Percentiles rank a stretch among this genome's conserved stretches.
Evolutionary conservation across 805 yeast species (phyloP).

Genomic region (Candida taoyuanica): DNA sequence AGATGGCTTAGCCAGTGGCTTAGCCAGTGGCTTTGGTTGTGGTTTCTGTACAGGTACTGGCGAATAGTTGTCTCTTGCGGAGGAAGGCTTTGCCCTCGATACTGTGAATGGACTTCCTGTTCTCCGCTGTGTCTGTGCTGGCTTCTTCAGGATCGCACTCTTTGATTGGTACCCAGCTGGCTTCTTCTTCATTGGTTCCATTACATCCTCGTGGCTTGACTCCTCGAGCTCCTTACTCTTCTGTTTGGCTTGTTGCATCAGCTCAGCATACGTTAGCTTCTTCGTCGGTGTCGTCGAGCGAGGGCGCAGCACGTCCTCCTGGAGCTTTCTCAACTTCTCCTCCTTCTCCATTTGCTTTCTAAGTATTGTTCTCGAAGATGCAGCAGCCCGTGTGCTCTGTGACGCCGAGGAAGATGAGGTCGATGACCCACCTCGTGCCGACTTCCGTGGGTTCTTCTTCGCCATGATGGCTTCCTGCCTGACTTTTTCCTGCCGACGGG

Average conservation of each 20-base stretch:
- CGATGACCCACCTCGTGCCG: not conserved
- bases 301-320: not conserved
- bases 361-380: constrained; percentile 14
- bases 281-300: constrained; percentile 27
- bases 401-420: not conserved
- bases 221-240: constrained; percentile 22
- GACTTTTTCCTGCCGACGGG: constrained; percentile 49
- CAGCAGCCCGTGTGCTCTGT: constrained; percentile 1
- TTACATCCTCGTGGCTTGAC: not conserved
- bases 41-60: not conserved
- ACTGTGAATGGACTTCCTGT: not conserved
- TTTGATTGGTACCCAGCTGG: constrained; percentile 16
- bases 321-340: constrained; percentile 5
- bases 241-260: constrained; percentile 53
- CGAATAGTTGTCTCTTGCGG: not conserved
- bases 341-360: constrained; percentile 3
- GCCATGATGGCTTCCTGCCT: constrained; percentile 25
- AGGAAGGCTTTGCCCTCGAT: not conserved
- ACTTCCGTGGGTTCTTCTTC: constrained; percentile 1
- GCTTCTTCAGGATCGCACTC: constrained; percentile 5
- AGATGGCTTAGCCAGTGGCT: constrained; percentile 52
- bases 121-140: constrained; percentile 3
- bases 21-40: constrained; percentile 10
- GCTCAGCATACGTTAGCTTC: constrained; percentile 48
- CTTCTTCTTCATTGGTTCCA: constrained; percentile 1